phyloP scores from a whole-genome alignment of 2,329 filamentous ascomycete species.

The Colletotrichum gigasporum region DNA sequence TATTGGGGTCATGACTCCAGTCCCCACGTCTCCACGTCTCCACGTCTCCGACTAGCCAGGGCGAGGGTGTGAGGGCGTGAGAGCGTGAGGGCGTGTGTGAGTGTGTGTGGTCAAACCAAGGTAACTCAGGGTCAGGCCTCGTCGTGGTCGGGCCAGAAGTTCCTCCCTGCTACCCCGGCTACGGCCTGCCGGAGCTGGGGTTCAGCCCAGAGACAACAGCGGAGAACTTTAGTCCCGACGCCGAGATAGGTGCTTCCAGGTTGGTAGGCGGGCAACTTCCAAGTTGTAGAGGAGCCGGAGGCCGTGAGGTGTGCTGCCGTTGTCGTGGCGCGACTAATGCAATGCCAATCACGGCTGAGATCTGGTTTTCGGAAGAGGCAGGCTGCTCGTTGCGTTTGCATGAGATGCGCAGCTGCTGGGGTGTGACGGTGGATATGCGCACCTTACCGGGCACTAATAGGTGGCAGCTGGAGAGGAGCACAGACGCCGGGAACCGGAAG shows the following conservation, averaged over 20 bases:
- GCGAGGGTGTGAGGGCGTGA: slow-evolving; percentile 7
- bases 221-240: too few species aligned
- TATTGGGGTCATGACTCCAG: slow-evolving; percentile 27
- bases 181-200: slow-evolving; percentile 20
- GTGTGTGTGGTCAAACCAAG: too few species aligned
- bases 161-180: neutral
- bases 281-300: too few species aligned
- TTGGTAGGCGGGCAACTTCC: too few species aligned
- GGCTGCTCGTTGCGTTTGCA: neutral
- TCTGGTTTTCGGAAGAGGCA: slow-evolving; percentile 7
- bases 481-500: slow-evolving; percentile 15
- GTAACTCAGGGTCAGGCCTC: neutral
- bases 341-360: neutral
- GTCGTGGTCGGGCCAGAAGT: slow-evolving; percentile 18
- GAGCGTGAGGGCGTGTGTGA: too few species aligned
- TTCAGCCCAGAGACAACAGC: too few species aligned
- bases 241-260: slow-evolving; percentile 12
- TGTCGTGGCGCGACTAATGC: slow-evolving; percentile 7
- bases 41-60: slow-evolving; percentile 13
- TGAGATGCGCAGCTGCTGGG: neutral
- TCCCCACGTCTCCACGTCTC: slow-evolving; percentile 6
- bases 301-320: neutral
- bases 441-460: neutral
- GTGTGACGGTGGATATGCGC: neutral
- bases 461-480: neutral